A percentile compares a stretch with the other conserved stretches of the same genome.
Conservation (phyloP, 1,139 yeast genomes). For the Dujonia santamariae region DNA sequence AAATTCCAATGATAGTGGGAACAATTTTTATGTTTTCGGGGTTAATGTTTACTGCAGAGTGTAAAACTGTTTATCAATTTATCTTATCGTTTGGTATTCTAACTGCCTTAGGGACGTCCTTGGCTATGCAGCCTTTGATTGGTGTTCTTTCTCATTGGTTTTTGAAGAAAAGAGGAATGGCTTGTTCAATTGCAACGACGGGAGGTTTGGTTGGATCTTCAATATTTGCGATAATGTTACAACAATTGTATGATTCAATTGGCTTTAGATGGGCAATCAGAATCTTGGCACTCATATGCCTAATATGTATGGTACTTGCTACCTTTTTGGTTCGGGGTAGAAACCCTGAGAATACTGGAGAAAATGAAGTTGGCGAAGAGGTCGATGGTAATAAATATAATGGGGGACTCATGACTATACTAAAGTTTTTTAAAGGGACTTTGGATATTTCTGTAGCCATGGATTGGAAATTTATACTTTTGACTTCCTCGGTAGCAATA, state of each 20-base stretch:
- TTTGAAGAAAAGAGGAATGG: conserved; percentile 50
- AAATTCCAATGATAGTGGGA: conserved; percentile 44
- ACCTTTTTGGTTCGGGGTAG: conserved; percentile 45
- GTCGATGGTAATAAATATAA: not conserved
- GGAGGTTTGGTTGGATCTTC: conserved; percentile 68
- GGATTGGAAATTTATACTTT: conserved; percentile 35
- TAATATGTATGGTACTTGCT: conserved; percentile 36
- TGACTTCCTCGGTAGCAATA: conserved; percentile 41
- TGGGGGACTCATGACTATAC: not conserved
- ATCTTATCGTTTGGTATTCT: conserved; percentile 54
- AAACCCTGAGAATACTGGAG: conserved; percentile 3
- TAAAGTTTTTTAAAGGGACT: conserved; percentile 20
- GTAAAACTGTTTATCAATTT: conserved; percentile 54
- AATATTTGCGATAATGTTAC: conserved; percentile 54
- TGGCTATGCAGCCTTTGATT: conserved; percentile 57
- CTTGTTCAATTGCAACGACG: conserved; percentile 54
- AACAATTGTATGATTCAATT: conserved; percentile 38
- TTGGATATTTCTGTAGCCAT: conserved; percentile 42
- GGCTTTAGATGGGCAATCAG: conserved; percentile 67
- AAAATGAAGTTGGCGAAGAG: conserved; percentile 1
- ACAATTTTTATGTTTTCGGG: conserved; percentile 45
- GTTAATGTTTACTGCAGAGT: conserved; percentile 51
- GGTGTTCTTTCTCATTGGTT: conserved; percentile 67
- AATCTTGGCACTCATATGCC: conserved; percentile 48
- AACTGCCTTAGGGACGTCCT: conserved; percentile 55